Conservation (phyloP, 2,329 filamentous ascomycete species). For the Colletotrichum incanum region DNA sequence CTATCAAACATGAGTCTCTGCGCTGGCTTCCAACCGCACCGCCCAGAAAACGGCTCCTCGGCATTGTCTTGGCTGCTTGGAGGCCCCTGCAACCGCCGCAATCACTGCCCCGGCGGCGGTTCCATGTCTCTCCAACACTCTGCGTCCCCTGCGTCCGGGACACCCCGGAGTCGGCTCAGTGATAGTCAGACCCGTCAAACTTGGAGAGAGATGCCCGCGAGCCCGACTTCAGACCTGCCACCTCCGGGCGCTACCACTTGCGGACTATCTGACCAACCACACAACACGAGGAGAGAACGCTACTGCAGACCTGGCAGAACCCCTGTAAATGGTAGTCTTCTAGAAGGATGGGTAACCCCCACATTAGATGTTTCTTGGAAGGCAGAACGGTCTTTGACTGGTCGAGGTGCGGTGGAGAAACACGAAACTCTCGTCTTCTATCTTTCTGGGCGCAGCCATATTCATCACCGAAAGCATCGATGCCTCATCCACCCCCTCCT, state of each 20-base stretch:
- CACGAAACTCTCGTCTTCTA: slow-evolving; percentile 28
- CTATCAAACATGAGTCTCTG: slow-evolving; percentile 10
- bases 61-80: slow-evolving; percentile 28
- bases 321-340: slow-evolving; percentile 29
- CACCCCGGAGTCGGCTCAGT: slow-evolving; percentile 8
- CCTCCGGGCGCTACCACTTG: background rate
- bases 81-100: slow-evolving; percentile 17
- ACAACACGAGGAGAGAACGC: background rate
- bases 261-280: background rate
- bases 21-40: slow-evolving; percentile 18
- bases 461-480: slow-evolving; percentile 34
- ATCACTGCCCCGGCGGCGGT: slow-evolving; percentile 9
- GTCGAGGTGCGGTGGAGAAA: slow-evolving; percentile 22
- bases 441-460: slow-evolving; percentile 26
- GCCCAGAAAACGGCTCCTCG: slow-evolving; percentile 25
- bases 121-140: background rate
- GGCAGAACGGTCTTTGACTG: slow-evolving; percentile 14
- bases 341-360: slow-evolving; percentile 38
- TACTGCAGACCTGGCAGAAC: slow-evolving; percentile 28
- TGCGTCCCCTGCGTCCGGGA: slow-evolving; percentile 11
- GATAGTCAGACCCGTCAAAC: background rate
- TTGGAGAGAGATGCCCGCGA: background rate
- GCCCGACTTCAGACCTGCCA: background rate
- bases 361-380: slow-evolving; percentile 27
- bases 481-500: slow-evolving; percentile 16